phyloP scores from a whole-genome alignment of 2,329 filamentous ascomycete species.

The Penicillium rolfsii region DNA sequence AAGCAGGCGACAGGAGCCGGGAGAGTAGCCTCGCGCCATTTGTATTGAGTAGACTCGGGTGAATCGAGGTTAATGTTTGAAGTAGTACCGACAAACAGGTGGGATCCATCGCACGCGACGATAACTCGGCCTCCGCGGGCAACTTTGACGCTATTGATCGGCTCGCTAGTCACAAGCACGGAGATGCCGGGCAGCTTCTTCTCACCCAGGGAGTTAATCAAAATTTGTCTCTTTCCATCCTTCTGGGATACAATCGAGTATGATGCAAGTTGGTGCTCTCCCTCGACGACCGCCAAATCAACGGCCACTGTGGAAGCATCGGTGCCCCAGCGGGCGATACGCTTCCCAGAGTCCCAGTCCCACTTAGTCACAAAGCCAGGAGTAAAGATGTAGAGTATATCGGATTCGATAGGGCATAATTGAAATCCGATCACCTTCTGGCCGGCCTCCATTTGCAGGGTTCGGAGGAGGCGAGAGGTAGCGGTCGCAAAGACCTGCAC shows the following conservation, averaged over 20 bases:
- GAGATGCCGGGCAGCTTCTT: conserved; percentile 28
- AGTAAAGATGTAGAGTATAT: conserved; percentile 59
- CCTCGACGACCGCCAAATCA: conserved; percentile 30
- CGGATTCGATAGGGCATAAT: conserved; percentile 55
- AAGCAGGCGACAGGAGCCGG: conserved; percentile 69
- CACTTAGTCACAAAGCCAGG: conserved; percentile 59
- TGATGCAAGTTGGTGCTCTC: conserved; percentile 39
- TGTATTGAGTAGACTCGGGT: conserved; percentile 48
- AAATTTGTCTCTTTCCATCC: conserved; percentile 44
- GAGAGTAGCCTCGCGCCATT: conserved; percentile 58
- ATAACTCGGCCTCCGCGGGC: conserved; percentile 39
- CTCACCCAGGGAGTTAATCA: conserved; percentile 26
- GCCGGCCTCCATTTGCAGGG: conserved; percentile 61
- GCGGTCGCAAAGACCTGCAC: conserved; percentile 79
- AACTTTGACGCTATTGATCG: conserved; percentile 36
- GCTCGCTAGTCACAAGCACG: conserved; percentile 36
- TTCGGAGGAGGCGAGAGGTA: conserved; percentile 78
- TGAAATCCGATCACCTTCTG: conserved; percentile 56
- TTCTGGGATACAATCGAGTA: conserved; percentile 42
- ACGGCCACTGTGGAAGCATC: conserved; percentile 40
- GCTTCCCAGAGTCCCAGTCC: conserved; percentile 59
- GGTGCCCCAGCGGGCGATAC: conserved; percentile 50
- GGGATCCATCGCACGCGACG: conserved; percentile 45
- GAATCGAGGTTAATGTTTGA: conserved; percentile 37
- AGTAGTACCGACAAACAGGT: conserved; percentile 64